phyloP scores from a whole-genome alignment of 345 rosid genomes.

The Garcia nutans region DNA sequence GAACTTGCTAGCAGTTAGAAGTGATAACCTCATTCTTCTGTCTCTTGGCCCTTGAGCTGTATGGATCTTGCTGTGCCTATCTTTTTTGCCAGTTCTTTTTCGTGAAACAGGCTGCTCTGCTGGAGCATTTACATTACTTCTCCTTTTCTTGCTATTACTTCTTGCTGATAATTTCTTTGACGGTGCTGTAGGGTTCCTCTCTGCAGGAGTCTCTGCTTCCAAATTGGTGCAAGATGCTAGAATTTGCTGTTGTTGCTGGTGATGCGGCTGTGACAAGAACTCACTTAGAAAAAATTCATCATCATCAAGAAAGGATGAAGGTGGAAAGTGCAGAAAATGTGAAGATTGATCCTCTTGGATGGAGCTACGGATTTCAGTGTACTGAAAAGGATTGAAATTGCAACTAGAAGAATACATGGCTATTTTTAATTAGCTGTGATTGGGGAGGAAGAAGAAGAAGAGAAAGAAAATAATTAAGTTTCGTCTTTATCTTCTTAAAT shows the following conservation, averaged over 20 bases:
- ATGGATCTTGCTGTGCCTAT: constrained; percentile 32
- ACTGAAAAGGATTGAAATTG: constrained; percentile 20
- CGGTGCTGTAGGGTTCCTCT: constrained; percentile 5
- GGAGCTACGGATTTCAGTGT: constrained; percentile 22
- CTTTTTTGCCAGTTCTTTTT: constrained; percentile 25
- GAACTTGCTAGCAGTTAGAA: constrained; percentile 29
- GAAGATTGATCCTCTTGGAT: constrained; percentile 14
- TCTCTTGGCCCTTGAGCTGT: constrained; percentile 34
- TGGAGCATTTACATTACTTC: not conserved
- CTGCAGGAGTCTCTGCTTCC: not conserved
- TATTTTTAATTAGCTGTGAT: not conserved
- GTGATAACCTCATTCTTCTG: constrained; percentile 32
- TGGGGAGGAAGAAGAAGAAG: too few relatives aligned
- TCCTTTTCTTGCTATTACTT: constrained; percentile 29
- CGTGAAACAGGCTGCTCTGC: constrained; percentile 31
- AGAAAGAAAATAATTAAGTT: too few relatives aligned
- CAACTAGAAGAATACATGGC: constrained; percentile 24
- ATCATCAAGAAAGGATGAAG: constrained; percentile 23
- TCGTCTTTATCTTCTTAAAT: too few relatives aligned
- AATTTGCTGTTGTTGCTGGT: constrained; percentile 19
- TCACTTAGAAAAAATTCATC: constrained; percentile 23
- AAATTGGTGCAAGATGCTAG: constrained; percentile 9
- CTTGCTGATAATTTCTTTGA: constrained; percentile 18
- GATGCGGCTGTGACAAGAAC: constrained; percentile 10
- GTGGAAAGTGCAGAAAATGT: constrained; percentile 28